A percentile compares a stretch with the other conserved stretches of the same genome.
Conservation (phyloP, 202 grass and related monocot species). For the Digitaria exilis region DNA sequence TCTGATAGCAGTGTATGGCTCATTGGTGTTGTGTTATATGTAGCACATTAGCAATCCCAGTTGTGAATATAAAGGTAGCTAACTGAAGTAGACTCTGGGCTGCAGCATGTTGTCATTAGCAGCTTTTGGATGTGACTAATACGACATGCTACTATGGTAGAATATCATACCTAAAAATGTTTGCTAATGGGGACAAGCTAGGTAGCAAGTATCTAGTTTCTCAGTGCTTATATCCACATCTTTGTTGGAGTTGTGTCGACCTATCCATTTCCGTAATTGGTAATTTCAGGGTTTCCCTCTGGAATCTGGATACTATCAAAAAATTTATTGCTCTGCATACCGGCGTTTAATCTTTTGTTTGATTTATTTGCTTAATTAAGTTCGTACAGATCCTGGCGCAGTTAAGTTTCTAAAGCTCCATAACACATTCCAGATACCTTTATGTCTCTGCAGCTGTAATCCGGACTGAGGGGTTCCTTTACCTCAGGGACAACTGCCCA, state of each 20-base stretch:
- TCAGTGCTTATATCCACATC: background rate
- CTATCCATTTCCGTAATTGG: background rate
- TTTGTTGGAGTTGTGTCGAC: background rate
- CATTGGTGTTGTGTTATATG: background rate
- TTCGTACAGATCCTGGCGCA: slow-evolving; percentile 39
- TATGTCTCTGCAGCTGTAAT: slow-evolving; percentile 97
- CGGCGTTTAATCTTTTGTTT: background rate
- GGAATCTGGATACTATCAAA: background rate
- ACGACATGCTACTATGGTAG: slow-evolving; percentile 10
- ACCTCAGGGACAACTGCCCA: slow-evolving; percentile 75
- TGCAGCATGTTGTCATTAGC: slow-evolving; percentile 5
- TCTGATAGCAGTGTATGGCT: background rate
- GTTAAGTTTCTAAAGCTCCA: slow-evolving; percentile 60
- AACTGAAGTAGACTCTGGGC: background rate
- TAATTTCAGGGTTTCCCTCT: background rate
- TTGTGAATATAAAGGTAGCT: background rate
- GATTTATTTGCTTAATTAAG: slow-evolving; percentile 42
- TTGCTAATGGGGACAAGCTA: background rate
- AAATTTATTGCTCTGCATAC: slow-evolving; percentile 23
- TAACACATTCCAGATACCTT: slow-evolving; percentile 84
- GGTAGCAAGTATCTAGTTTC: background rate
- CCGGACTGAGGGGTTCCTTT: slow-evolving; percentile 75
- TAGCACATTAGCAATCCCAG: slow-evolving; percentile 5
- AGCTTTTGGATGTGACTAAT: slow-evolving; percentile 4
- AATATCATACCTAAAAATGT: background rate